Evolutionary conservation across 768 basidiomycete species (phyloP).

Genomic region (Lactarius indigo): DNA sequence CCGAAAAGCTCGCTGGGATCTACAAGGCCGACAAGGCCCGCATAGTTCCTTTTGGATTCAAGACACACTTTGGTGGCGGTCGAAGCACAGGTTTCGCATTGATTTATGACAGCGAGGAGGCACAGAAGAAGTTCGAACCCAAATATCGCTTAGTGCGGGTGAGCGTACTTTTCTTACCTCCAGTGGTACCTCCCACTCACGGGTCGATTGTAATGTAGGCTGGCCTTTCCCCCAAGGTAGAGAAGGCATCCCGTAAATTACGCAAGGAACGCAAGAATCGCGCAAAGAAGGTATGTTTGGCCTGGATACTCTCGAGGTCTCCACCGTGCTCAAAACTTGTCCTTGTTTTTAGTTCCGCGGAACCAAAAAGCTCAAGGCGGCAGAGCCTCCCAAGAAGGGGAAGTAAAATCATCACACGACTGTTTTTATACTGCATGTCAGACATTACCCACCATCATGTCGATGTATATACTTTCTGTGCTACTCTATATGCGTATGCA

Average conservation of each 20-base stretch:
- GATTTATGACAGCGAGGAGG: constrained; percentile 94
- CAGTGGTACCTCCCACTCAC: background rate
- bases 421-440: constrained; percentile 37
- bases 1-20: constrained; percentile 84
- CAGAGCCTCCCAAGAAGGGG: constrained; percentile 88
- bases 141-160: constrained; percentile 93
- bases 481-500: constrained; percentile 33
- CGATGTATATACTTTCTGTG: constrained; percentile 38
- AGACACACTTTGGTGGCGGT: constrained; percentile 98
- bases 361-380: constrained; percentile 92
- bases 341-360: constrained; percentile 74
- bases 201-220: constrained; percentile 40
- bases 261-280: constrained; percentile 99
- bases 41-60: constrained; percentile 91
- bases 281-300: constrained; percentile 86
- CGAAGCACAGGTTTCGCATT: constrained; percentile 94
- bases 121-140: constrained; percentile 97
- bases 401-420: constrained; percentile 53
- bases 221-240: constrained; percentile 70
- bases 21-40: constrained; percentile 93
- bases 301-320: background rate
- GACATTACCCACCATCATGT: constrained; percentile 39
- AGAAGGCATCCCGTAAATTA: constrained; percentile 92
- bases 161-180: constrained; percentile 35
- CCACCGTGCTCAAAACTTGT: background rate